Percentiles rank a stretch among this genome's conserved stretches.
Conservation (phyloP, 768 basidiomycete genomes). For the Dictyophora rubrovolvata region DNA sequence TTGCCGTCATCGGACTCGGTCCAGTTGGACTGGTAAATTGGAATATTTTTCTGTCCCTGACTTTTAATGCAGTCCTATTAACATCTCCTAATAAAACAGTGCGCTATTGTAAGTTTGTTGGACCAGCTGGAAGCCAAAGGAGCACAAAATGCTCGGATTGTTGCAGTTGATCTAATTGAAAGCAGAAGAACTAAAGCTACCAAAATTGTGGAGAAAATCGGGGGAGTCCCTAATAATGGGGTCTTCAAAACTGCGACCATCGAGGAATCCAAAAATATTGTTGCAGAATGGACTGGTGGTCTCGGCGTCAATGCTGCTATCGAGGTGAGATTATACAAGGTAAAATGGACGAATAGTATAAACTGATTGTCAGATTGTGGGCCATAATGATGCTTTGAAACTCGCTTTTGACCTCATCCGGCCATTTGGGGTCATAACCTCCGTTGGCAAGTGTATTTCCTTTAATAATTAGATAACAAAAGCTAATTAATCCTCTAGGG, state of each 20-base stretch:
- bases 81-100: constrained; percentile 23
- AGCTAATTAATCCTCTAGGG: constrained; percentile 18
- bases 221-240: constrained; percentile 32
- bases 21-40: constrained; percentile 58
- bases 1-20: constrained; percentile 66
- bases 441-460: constrained; percentile 56
- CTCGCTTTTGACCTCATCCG: constrained; percentile 63
- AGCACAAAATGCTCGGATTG: constrained; percentile 37
- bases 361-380: constrained; percentile 44
- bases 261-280: constrained; percentile 39
- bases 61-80: not conserved
- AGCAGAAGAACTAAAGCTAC: constrained; percentile 49
- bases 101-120: constrained; percentile 52
- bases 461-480: constrained; percentile 26
- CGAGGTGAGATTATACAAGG: constrained; percentile 35
- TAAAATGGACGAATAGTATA: not conserved
- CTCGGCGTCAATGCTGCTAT: constrained; percentile 56
- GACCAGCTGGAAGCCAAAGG: constrained; percentile 42
- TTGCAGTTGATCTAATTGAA: constrained; percentile 55
- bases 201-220: constrained; percentile 45
- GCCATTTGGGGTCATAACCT: constrained; percentile 65
- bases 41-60: not conserved
- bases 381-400: constrained; percentile 50
- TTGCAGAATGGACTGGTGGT: constrained; percentile 42
- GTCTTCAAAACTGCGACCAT: constrained; percentile 41